Evolutionary conservation across 768 basidiomycete species (phyloP), one percentile per base, ranked within the genome.

Genomic region (Sistotremastrum niveocremeum): DNA sequence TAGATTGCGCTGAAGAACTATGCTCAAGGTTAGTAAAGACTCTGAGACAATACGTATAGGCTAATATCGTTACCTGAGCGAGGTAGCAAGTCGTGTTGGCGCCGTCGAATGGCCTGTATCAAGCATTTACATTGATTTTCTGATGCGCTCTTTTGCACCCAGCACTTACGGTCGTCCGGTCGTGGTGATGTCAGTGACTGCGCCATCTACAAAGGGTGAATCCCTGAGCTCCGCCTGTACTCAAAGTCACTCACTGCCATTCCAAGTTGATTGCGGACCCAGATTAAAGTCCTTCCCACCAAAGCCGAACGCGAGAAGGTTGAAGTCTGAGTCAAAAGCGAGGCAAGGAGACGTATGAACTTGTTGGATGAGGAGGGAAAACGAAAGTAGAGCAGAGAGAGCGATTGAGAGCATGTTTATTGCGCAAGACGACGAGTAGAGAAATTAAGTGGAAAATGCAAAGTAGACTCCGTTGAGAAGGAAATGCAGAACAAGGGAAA

Each of bases 1-100:
- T 94, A 94, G 57, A 94, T 70, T 36, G 87, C 81, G 54, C 94
- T 94, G 57, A 69, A 71, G 65, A 80, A 91, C 76, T 94, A 62
- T 5, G 39, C 53, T 10, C 55, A 49, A 39, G 37, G n/a, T 42
- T 42, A 10, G 10, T 32, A 32, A 42, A 43, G 9, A 20, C 7
- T 12, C n/a, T 29, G 7, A 29, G 42, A 20, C 32, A 12, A 34
- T n/a, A 32, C 20, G n/a, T 12, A 7, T 7, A 49, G 28, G n/a
- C 44, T 20, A 7, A 29, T 29, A 35, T 4, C 52, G 62, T 49
- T 52, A 75, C 81, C 63, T 83, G 71, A 5, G 84, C 73, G 42
- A 86, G 72, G 63, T 80, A 86, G 62, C 84, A 87, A 6, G 76
- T 80, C 1, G 76, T 72, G 56, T 71, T 76, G 34, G 58, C 51